Conservation (phyloP, 1,139 yeast species). For the Lodderomyces jiufengensis region DNA sequence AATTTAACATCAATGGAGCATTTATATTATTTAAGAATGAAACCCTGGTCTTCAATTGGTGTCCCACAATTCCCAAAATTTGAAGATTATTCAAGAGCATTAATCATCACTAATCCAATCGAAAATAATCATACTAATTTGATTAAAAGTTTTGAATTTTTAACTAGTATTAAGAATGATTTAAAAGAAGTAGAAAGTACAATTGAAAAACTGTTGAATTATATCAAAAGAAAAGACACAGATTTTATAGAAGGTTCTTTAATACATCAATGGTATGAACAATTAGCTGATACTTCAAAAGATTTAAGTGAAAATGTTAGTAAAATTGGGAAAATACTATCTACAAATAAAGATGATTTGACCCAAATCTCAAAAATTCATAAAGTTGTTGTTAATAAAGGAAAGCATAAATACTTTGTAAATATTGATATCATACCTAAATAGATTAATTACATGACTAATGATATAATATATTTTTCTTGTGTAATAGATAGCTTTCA, state of each 20-base stretch:
- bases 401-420: constrained; percentile 43
- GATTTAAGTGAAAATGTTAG: constrained; percentile 10
- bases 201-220: constrained; percentile 7
- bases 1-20: constrained; percentile 44
- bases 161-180: constrained; percentile 13
- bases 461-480: too few species aligned
- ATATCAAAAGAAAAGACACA: constrained; percentile 14
- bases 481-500: too few species aligned
- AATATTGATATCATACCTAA: constrained; percentile 18
- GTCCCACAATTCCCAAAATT: constrained; percentile 64
- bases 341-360: constrained; percentile 19
- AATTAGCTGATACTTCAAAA: constrained; percentile 6
- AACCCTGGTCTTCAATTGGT: constrained; percentile 80
- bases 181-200: constrained; percentile 17
- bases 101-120: constrained; percentile 8
- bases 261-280: constrained; percentile 11
- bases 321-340: constrained; percentile 25
- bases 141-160: constrained; percentile 12
- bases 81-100: constrained; percentile 23
- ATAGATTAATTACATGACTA: constrained; percentile 1
- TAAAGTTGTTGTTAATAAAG: constrained; percentile 19
- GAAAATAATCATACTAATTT: constrained; percentile 9
- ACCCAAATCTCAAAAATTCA: constrained; percentile 13
- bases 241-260: constrained; percentile 21
- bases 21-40: constrained; percentile 68